A percentile compares a stretch with the other conserved stretches of the same genome.
These are phyloP conservation scores for Pelargonium citronellum DNA, from an alignment of 441 rosid species.

Conservation along the genomic window DNA sequence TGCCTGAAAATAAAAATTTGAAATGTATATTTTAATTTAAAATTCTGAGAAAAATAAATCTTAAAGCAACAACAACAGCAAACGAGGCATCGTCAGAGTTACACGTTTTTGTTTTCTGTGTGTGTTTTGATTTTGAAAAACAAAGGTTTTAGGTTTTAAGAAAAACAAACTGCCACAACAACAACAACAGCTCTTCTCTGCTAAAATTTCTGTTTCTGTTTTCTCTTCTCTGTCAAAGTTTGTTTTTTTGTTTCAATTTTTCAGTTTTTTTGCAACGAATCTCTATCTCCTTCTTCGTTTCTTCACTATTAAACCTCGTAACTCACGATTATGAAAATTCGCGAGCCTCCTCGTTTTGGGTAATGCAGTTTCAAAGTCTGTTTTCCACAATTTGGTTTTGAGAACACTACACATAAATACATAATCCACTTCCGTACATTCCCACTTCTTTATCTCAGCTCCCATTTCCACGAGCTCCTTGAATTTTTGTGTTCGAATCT, in stretches of 20 bases:
- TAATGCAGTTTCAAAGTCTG: slow-evolving; percentile 2
- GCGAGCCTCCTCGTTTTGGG: neutral
- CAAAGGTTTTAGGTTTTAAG: neutral
- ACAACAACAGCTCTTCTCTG: slow-evolving; percentile 4
- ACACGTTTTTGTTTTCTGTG: slow-evolving; percentile 5
- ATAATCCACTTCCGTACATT: neutral
- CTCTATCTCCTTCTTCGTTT: neutral
- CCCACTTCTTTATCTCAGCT: neutral
- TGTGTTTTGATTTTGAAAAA: neutral
- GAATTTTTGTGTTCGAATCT: neutral
- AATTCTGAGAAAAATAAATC: neutral
- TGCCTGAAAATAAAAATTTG: neutral
- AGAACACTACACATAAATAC: neutral
- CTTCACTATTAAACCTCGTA: neutral
- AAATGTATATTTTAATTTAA: neutral
- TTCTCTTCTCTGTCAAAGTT: neutral
- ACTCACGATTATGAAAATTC: neutral
- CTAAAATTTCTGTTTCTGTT: slow-evolving; percentile 8
- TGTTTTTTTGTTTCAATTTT: neutral
- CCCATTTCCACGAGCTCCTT: neutral
- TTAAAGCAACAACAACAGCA: slow-evolving; percentile 7
- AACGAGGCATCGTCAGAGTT: slow-evolving; percentile 7
- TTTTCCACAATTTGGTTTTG: neutral
- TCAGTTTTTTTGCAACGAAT: neutral
- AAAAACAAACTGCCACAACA: neutral